Percentiles rank a stretch among this genome's conserved stretches.
Conservation (phyloP, 2,329 filamentous ascomycete genomes). For the Chaetothyriales sp. region DNA sequence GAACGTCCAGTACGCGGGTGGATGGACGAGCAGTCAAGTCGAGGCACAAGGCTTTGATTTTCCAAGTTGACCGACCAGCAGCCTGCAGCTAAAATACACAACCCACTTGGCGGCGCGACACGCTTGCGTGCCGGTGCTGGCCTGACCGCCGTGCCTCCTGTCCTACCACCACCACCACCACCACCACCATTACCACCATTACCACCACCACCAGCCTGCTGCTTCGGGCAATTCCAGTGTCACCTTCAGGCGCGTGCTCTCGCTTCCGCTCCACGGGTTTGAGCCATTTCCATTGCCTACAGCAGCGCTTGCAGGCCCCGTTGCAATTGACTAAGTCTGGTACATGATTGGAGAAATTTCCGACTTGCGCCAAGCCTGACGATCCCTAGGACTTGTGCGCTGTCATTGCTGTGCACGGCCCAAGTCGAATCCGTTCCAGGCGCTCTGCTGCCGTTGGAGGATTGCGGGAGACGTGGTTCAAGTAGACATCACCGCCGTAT, state of each 20-base stretch:
- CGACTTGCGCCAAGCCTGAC: not conserved
- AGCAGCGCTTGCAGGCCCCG: not conserved
- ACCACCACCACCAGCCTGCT: not conserved
- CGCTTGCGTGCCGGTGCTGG: not conserved
- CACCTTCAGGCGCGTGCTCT: not conserved
- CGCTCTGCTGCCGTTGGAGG: too few relatives aligned
- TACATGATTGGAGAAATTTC: not conserved
- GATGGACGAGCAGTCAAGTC: not conserved
- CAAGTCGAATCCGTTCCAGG: too few relatives aligned
- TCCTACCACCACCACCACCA: not conserved
- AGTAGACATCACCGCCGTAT: not conserved
- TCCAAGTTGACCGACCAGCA: not conserved
- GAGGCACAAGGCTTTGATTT: not conserved
- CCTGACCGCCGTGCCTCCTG: not conserved
- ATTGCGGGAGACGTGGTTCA: not conserved
- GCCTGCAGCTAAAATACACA: not conserved
- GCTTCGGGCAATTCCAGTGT: not conserved
- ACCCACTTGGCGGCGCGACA: not conserved
- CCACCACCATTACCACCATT: too few relatives aligned
- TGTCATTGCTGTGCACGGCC: not conserved
- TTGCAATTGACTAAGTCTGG: not conserved
- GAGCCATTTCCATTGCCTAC: not conserved
- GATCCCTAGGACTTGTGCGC: not conserved
- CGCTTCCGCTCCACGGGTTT: not conserved
- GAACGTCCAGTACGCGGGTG: conserved; percentile 15